Percentiles rank a stretch among this genome's conserved stretches.
Evolutionary conservation across 352 stramenopile species (phyloP).

Genomic region (Thraustochytrium striatum): DNA sequence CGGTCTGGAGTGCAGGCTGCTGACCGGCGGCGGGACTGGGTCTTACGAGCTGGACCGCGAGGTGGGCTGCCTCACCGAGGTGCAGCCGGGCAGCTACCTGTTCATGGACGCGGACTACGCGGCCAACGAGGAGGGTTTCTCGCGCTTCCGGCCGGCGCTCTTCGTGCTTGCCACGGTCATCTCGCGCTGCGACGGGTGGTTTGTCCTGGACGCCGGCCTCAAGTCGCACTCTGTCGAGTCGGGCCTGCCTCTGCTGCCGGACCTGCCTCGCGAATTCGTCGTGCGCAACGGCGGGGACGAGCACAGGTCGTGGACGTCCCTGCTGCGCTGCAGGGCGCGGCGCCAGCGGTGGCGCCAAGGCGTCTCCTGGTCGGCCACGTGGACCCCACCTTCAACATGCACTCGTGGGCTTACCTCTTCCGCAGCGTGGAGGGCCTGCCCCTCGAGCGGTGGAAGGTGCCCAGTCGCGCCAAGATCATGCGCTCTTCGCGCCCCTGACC

Average conservation of each 20-base stretch:
- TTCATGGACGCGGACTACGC: constrained; percentile 72
- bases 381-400: constrained; percentile 70
- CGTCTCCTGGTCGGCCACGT: constrained; percentile 66
- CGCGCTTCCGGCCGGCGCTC: constrained; percentile 58
- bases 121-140: constrained; percentile 57
- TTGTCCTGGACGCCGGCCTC: constrained; percentile 68
- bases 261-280: constrained; percentile 51
- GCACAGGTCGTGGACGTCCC: constrained; percentile 55
- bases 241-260: constrained; percentile 57
- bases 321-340: constrained; percentile 37
- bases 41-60: constrained; percentile 65
- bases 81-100: constrained; percentile 70
- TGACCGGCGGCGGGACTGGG: constrained; percentile 67
- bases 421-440: too few species aligned
- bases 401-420: constrained; percentile 44
- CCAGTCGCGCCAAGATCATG: too few species aligned
- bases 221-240: constrained; percentile 69
- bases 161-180: constrained; percentile 70
- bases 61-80: constrained; percentile 67
- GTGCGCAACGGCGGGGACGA: constrained; percentile 66
- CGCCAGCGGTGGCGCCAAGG: constrained; percentile 62
- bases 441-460: too few species aligned
- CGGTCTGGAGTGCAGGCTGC: constrained; percentile 60
- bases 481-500: too few species aligned
- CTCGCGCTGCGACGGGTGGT: constrained; percentile 59